phyloP scores from a whole-genome alignment of 768 basidiomycete species.

The Leucosporidium creatinivorum region DNA sequence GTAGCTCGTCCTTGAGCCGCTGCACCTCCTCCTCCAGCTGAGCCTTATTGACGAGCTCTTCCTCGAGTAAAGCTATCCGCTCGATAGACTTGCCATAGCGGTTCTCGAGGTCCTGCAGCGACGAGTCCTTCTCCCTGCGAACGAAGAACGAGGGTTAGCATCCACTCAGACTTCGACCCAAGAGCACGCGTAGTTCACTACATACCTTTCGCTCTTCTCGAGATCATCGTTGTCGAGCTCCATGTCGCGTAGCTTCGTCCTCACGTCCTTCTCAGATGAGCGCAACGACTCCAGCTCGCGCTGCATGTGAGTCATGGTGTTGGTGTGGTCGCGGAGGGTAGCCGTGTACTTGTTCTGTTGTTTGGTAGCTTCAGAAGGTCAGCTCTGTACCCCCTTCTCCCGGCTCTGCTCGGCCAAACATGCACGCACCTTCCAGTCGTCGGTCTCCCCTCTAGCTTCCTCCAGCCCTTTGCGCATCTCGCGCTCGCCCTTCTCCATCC shows the following conservation, averaged over 20 bases:
- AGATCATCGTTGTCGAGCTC: slow-evolving; percentile 98
- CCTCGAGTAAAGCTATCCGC: slow-evolving; percentile 94
- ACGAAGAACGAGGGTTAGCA: slow-evolving; percentile 47
- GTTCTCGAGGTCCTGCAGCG: slow-evolving; percentile 55
- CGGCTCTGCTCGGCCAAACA: neutral
- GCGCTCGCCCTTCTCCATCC: slow-evolving; percentile 75
- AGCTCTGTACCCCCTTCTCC: neutral
- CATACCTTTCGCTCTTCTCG: slow-evolving; percentile 76
- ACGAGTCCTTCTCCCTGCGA: slow-evolving; percentile 42
- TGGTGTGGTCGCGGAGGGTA: slow-evolving; percentile 58
- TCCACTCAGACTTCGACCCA: no score
- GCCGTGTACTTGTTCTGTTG: slow-evolving; percentile 41
- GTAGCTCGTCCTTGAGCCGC: slow-evolving; percentile 80
- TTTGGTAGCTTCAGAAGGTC: neutral
- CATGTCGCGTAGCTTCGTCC: slow-evolving; percentile 71
- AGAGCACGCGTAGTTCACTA: neutral
- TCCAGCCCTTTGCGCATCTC: slow-evolving; percentile 44
- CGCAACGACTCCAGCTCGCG: slow-evolving; percentile 78
- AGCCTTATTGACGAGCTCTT: slow-evolving; percentile 86
- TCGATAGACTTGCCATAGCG: slow-evolving; percentile 83
- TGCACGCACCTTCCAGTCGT: slow-evolving; percentile 80
- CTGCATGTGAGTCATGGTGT: slow-evolving; percentile 81
- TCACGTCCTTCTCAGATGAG: slow-evolving; percentile 62
- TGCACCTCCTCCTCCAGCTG: slow-evolving; percentile 83
- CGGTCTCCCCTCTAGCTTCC: slow-evolving; percentile 65